Evolutionary conservation across 2,329 filamentous ascomycete genomes (phyloP).

Genomic region (Botrytis elliptica): DNA sequence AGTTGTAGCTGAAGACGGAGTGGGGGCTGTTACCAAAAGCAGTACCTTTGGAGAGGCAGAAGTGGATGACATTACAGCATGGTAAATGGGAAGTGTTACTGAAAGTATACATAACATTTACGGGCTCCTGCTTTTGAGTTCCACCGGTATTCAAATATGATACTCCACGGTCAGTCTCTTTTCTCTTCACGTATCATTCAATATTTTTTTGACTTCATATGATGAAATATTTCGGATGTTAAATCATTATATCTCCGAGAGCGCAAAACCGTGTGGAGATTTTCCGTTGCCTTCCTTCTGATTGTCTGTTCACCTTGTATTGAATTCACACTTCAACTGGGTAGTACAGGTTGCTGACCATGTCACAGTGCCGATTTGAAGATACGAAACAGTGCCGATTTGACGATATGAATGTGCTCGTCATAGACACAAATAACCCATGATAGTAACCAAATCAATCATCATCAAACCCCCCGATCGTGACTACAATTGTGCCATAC

Average conservation of each 20-base stretch:
- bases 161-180: background rate
- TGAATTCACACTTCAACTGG: background rate
- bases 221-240: slow-evolving; percentile 86
- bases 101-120: background rate
- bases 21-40: slow-evolving; percentile 71
- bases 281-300: slow-evolving; percentile 99
- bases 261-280: slow-evolving; percentile 94
- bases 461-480: too few species aligned
- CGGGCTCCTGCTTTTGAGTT: background rate
- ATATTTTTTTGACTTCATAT: background rate
- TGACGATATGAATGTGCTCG: background rate
- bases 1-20: slow-evolving; percentile 46
- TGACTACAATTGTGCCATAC: background rate
- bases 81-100: slow-evolving; percentile 52
- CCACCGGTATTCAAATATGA: too few species aligned
- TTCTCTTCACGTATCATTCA: background rate
- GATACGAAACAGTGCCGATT: background rate
- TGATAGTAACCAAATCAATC: background rate
- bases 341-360: background rate
- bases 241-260: slow-evolving; percentile 83
- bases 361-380: background rate
- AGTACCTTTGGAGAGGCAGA: slow-evolving; percentile 95
- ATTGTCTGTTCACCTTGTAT: slow-evolving; percentile 44
- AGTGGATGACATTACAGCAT: slow-evolving; percentile 93
- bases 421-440: background rate